Base-by-base conservation (phyloP, 1,139 yeast genomes). In the Candida tropicalis region DNA sequence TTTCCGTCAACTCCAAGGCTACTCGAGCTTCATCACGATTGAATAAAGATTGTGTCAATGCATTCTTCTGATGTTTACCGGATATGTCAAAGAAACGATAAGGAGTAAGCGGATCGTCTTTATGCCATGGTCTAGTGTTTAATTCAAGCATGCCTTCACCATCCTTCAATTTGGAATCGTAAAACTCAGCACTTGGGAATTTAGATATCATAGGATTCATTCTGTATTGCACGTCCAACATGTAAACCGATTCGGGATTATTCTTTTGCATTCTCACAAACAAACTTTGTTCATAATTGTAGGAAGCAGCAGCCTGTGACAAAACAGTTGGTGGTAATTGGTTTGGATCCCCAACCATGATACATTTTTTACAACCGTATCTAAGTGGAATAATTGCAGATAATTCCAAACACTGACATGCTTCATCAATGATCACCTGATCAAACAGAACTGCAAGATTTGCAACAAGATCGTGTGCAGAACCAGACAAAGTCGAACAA, bases 321-420 rank as follows among this genome's bases (percentile, higher is more conserved):
- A 95, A 66, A n/a, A 95, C 99, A 0, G 99, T 95, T 1, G 99
- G 99, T 0, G 99, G 99, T 49, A 95, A 75, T 68, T 95, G 99
- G 60, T 93, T 91, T 2, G 99, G 99, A 70, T 95, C 99, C 59
- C 99, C 99, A 41, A 95, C 99, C 97, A 95, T 88, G 40, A 95
- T 85, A 68, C 98, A 91, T 45, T 83, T 82, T 49, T 77, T 82
- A 56, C 96, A 88, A 1, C 99, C 99, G 61, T 91, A 95, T 57
- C 96, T 75, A 52, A 95, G 72, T 0, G 99, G 99, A 56, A 93
- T 93, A 26, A 95, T 77, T 0, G 96, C 88, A 9, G 97, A 88
- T 36, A 93, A 63, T 59, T 95, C 99, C 37, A 95, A 93, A 80
- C 96, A 87, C 63, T 95, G 99, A 57, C 98, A 95, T 1, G 99